Base-by-base conservation (phyloP, 805 yeast genomes). In the Yamadazyma tumulicola region DNA sequence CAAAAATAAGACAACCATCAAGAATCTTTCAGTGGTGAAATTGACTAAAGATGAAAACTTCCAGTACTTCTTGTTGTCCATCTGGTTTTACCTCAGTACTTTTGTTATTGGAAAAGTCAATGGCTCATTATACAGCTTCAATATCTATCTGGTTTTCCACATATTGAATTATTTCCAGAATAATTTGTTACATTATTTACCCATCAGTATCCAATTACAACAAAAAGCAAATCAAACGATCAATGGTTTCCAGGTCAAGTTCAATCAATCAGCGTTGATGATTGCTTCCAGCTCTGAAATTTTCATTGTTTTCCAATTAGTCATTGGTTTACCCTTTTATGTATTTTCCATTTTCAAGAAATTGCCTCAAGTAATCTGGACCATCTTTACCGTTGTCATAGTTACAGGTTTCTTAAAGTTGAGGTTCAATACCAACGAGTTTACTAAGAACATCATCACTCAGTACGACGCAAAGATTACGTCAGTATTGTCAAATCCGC, bases 381-480 rank as follows among this genome's bases (percentile, higher is more conserved):
- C 60, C 6, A 19, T 74, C 1, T 12, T 63, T 2, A 62, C 77
- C 0, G 51, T 57, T 19, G 52, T 40, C 1, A 29, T 51, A 4
- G 45, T 62, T 8, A 46, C 57, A 19, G 60, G 51, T 5, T 66
- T 66, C 29, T 42, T 60, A 36, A 64, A 61, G 38, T 53, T 64
- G 36, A 54, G 71, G 38, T 62, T 43, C 44, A 61, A 58, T 37
- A 42, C 48, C 8, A 63, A 55, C 37, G 51, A 48, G 39, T 60
- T 54, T 42, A 55, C 68, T 13, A 54, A 53, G 38, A 40, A 59
- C 6, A 55, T 79, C 6, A 55, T 79, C 29, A 57, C 59, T 10
- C 70, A 69, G 34, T 69, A 71, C 45, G 74, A 78, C 38, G 46
- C 54, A 36, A 62, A 57, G 41, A 49, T 70, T 13, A 69, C 63